Base-by-base conservation (phyloP, 805 yeast species). In the Candida andamanensis region DNA sequence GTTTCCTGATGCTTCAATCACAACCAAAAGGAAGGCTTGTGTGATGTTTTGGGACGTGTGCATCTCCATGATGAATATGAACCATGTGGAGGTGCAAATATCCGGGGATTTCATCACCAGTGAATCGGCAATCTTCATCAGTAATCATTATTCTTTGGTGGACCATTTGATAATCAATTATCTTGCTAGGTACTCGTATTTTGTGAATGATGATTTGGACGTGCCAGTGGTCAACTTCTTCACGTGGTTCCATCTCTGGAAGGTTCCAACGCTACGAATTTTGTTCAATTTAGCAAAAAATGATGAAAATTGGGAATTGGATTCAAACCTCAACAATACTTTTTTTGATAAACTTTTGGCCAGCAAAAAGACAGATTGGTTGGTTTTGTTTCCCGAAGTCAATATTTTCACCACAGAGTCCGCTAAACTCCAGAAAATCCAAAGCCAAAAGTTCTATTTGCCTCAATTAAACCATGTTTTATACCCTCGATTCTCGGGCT, bases 341-440 rank as follows among this genome's bases (percentile, higher is more conserved):
- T 49, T 64, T 15, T 71, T 74, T 37, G 51, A 53, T 6, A 46
- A 52, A 14, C 45, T 68, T 14, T 18, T 63, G 4, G 45, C 40
- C n/a, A 63, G 66, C 17, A 65, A 53, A 21, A 49, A 44, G n/a
- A 63, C 61, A 17, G 70, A 74, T 42, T 78, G 94, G 85, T 45
- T 86, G 0, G 76, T 79, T 1, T 41, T 84, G 6, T 87, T 87
- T 43, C 97, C 97, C 0, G 97, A 89, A 54, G 95, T 84, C 4
- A 83, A 82, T 46, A 73, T 82, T 6, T 72, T 74, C 53, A 72
- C 78, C 0, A 61, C 69, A 8, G 69, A 69, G 22, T 66, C 67
- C 27, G 51, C 61, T 28, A 41, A 52, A 46, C 31, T 70, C 24
- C 94, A 86, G 39, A 61, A 67, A 24, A 64, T 69, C 18, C 66